These are phyloP conservation scores for Rhodomyrtus psidioides DNA, from an alignment of 441 rosid species.

Conservation along the genomic window DNA sequence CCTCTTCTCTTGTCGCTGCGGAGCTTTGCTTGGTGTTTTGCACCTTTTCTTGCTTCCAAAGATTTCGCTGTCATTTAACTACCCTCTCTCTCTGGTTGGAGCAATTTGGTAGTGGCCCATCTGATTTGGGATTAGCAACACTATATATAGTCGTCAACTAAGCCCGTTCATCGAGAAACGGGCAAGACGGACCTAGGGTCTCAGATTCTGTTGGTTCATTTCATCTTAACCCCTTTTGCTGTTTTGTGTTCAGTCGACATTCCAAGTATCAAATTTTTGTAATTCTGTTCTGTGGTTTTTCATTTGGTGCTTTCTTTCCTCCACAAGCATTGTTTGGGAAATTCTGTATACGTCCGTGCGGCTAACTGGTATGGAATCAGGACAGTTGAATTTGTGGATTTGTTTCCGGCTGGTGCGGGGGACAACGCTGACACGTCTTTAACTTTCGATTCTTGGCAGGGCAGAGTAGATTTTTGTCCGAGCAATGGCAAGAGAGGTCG, in stretches of 20 bases:
- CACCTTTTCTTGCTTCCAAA: background rate
- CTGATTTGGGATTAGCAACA: background rate
- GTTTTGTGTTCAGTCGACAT: background rate
- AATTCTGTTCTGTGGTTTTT: background rate
- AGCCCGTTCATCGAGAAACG: background rate
- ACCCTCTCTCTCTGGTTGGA: background rate
- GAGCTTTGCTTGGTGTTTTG: background rate
- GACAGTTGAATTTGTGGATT: background rate
- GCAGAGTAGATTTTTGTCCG: conserved; percentile 16
- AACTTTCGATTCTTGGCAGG: background rate
- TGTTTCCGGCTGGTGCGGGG: background rate
- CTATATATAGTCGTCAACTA: background rate
- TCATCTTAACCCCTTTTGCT: background rate
- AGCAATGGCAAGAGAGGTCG: conserved; percentile 53
- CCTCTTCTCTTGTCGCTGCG: background rate
- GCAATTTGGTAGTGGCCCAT: background rate
- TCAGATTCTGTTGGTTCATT: background rate
- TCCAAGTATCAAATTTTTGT: background rate
- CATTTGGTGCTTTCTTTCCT: background rate
- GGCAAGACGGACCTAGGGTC: background rate
- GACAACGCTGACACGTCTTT: background rate
- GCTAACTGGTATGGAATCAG: background rate
- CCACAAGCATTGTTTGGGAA: background rate
- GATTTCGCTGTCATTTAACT: background rate
- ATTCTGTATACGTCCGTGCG: background rate